Evolutionary conservation across 2,329 filamentous ascomycete species (phyloP), one percentile per base, ranked within the genome.

Genomic region (Monosporascus sp.): DNA sequence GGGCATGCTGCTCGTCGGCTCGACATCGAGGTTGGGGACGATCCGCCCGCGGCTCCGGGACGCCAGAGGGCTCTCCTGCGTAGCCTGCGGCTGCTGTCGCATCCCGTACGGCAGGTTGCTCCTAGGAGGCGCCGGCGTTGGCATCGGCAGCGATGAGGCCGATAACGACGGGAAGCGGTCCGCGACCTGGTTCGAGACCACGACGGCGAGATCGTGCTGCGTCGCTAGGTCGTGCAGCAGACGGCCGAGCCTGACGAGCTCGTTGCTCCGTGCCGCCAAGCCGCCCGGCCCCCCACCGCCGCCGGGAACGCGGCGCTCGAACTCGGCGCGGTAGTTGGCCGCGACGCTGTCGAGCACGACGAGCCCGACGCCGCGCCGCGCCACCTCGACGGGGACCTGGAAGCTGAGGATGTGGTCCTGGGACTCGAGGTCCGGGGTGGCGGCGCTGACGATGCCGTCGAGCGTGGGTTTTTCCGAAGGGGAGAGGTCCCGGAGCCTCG

Each of bases 321-420:
- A 94, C 69, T 97, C 93, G 49, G 90, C 92, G 59, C 94, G 87
- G 71, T 94, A 99, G 72, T 99, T 99, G 55, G 94, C 91, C 0
- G 94, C 92, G 27, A 99, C 87, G 5, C 90, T 96, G 73, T 99
- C 94, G 34, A 99, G 74, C 16, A 97, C 81, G 1, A 99, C 73
- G 1, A 99, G 80, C 2, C 93, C 91, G 50, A 96, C 78, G 56
- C 86, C 80, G 69, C 90, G 85, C 47, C 89, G 83, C 59, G 82
- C 76, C 20, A 96, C 84, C 27, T 91, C 86, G 19, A 96, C 87
- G 1, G 94, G 94, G 6, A 97, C 85, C 70, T 99, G 94, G 71
- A 90, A 97, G 59, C 85, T 86, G 26, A 97, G 77, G 66, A 99
- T 96, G 72, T 97, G 93, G 55, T 97, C 93, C 72, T 99, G 94